These are phyloP conservation scores for Primulina huaijiensis DNA, from an alignment of 257 asterid genomes.

Conservation along the genomic window DNA sequence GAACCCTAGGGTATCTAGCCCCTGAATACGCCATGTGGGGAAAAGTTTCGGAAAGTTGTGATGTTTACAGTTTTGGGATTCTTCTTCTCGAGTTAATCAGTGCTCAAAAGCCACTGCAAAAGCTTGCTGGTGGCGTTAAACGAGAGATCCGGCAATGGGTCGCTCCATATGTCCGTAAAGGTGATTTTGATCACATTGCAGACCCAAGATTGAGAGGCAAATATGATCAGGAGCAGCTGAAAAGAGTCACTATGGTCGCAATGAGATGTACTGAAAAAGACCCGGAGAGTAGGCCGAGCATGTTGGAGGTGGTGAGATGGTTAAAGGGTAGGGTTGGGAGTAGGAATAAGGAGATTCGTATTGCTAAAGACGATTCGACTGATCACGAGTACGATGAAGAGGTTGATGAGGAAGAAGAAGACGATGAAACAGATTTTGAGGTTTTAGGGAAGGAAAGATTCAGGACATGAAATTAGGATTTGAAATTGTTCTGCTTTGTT, in stretches of 20 bases:
- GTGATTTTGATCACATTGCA: conserved; percentile 54
- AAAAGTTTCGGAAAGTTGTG: conserved; percentile 73
- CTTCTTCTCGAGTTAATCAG: conserved; percentile 64
- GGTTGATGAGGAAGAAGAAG: conserved; percentile 24
- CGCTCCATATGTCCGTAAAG: conserved; percentile 45
- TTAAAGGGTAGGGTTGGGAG: conserved; percentile 40
- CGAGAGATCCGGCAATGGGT: conserved; percentile 81
- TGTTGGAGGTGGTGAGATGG: conserved; percentile 64
- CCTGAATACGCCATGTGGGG: conserved; percentile 93
- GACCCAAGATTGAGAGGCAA: conserved; percentile 63
- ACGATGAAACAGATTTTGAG: conserved; percentile 32
- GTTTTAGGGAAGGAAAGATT: conserved; percentile 28
- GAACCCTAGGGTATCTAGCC: conserved; percentile 75
- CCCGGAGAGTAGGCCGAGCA: conserved; percentile 65
- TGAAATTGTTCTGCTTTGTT: too few species aligned
- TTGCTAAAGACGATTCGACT: conserved; percentile 14
- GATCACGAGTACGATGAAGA: conserved; percentile 20
- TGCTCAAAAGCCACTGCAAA: conserved; percentile 59
- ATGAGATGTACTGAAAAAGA: conserved; percentile 49
- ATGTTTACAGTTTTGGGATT: conserved; percentile 77
- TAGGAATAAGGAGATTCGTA: conserved; percentile 30
- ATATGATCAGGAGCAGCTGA: conserved; percentile 38
- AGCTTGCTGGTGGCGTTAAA: conserved; percentile 58
- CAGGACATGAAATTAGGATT: neutral
- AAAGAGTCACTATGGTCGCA: conserved; percentile 39